Evolutionary conservation across 73 alveolate species (phyloP).

Genomic region (Urostyla sp.): DNA sequence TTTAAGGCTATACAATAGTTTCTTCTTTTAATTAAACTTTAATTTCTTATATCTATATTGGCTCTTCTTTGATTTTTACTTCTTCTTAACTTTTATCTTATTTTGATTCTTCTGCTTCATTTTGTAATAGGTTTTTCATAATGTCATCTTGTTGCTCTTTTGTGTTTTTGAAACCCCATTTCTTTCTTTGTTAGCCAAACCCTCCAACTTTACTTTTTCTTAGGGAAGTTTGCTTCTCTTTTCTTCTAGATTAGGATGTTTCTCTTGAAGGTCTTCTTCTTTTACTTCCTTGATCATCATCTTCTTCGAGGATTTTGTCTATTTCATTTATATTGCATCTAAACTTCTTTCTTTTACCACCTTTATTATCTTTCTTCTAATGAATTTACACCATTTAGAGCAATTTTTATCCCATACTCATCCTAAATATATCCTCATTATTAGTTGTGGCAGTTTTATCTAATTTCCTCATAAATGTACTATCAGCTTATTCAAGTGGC

Average conservation of each 20-base stretch:
- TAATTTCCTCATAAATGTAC: constrained; percentile 47
- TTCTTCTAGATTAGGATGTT: background rate
- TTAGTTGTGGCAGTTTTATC: constrained; percentile 6
- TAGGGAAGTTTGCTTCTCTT: background rate
- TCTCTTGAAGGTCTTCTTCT: background rate
- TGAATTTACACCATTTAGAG: constrained; percentile 15
- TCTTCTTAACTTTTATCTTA: background rate
- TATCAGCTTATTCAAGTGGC: background rate
- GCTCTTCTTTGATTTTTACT: background rate
- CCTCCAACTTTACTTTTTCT: background rate
- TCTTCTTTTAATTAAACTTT: background rate
- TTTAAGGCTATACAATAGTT: background rate
- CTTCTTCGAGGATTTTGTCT: constrained; percentile 50
- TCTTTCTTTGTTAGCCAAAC: background rate
- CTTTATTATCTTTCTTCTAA: background rate
- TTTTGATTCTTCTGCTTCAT: background rate
- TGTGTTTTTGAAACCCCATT: too few relatives aligned
- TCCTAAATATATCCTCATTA: background rate
- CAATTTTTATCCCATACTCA: constrained; percentile 41
- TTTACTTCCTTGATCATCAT: background rate
- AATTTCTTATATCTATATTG: background rate
- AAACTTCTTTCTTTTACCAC: constrained; percentile 40
- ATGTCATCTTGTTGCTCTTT: too few relatives aligned
- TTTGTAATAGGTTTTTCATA: too few relatives aligned
- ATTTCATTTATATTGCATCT: constrained; percentile 54